Evolutionary conservation across 108 stramenopile genomes (phyloP).

Genomic region (Heterococcus sp.): DNA sequence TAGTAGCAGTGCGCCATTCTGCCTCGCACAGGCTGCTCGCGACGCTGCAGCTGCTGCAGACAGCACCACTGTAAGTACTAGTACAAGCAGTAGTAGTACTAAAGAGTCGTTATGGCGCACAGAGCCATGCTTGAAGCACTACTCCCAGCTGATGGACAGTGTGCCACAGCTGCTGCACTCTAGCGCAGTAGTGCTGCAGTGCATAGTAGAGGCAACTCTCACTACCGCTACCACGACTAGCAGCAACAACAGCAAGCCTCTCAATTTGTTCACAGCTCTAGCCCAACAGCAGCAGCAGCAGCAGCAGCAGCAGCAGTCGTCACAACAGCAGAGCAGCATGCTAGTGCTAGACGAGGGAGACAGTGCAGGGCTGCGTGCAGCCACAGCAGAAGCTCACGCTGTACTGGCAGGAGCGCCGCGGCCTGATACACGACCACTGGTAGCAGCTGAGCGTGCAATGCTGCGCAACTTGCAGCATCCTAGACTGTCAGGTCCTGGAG

Average conservation of each 20-base stretch:
- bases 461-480: neutral
- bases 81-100: neutral
- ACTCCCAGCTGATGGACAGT: neutral
- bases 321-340: neutral
- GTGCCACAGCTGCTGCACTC: neutral
- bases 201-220: neutral
- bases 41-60: neutral
- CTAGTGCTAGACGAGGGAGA: neutral
- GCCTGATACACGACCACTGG: too few species aligned
- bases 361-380: neutral
- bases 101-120: neutral
- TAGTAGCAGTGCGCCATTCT: too few species aligned
- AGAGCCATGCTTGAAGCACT: neutral
- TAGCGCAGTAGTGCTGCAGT: neutral
- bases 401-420: neutral
- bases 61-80: neutral
- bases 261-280: too few species aligned
- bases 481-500: neutral
- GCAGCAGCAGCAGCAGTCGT: neutral
- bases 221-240: neutral
- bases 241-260: neutral
- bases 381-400: neutral
- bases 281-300: neutral
- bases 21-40: neutral
- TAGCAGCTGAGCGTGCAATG: neutral